Evolutionary conservation across 1,284 basidiomycete genomes (phyloP), one percentile per base, ranked within the genome.

Genomic region (Chalciporus piperatoides): DNA sequence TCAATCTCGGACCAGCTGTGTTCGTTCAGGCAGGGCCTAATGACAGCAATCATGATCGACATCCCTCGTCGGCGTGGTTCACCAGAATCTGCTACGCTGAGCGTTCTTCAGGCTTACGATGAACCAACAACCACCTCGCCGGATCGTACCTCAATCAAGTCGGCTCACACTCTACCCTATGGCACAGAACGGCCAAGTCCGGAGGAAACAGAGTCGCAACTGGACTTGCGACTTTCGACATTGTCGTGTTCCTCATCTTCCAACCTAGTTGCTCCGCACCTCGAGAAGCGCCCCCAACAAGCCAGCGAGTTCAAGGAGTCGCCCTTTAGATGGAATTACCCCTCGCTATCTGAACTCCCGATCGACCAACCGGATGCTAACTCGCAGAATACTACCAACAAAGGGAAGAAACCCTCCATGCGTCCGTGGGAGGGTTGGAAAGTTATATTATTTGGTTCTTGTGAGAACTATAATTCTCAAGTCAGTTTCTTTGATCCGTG

Each of bases 391-490:
- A 17, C 21, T 27, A 24, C 45, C 7, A 41, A 30, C 21, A 38
- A 48, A 14, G 48, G 41, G 2, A 54, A 48, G 30, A 53, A 38
- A 6, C 40, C 51, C 1, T 24, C 44, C 19, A 56, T 57, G 52
- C 49, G 53, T 15, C 54, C 68, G 21, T 69, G 56, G 67, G 51
- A 67, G 42, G 83, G 83, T 14, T 86, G 84, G 83, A 72, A 65
- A 51, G 52, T 75, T 32, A 71, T 81, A 39, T 44, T 83, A 32
- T 68, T 79, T 48, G 76, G 76, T 49, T 84, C 83, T 46, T 85
- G 83, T 84, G 59, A 52, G 79, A 63, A 40, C 30, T 4, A 27
- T 5, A 9, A 10, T n/a, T 25, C 30, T 7, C 2, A 17, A n/a
- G 10, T 11, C 19, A 14, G 17, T 30, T 21, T 25, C 46, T 23